Base-by-base conservation (phyloP, 2,329 filamentous ascomycete genomes). In the Neurospora sp. region DNA sequence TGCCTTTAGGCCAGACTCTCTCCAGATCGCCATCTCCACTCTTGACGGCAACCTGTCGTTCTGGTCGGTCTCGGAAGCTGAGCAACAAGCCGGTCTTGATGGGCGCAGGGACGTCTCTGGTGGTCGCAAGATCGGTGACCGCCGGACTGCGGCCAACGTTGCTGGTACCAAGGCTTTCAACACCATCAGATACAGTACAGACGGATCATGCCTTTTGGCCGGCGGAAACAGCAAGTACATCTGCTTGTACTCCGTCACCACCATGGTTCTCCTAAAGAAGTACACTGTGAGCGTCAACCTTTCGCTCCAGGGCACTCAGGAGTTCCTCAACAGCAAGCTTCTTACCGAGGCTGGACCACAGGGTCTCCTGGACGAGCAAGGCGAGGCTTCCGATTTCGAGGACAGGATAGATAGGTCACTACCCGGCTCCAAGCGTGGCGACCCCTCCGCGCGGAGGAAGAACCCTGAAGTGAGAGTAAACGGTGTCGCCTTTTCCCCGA, bases 141-240 rank as follows among this genome's bases (percentile, higher is more conserved):
- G 96, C 67, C 86, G 93, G 71, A 97, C 94, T 2, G 96, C 96
- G 2, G 96, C 96, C 66, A 98, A 97, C 76, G 90, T 91, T 2
- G 87, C 93, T 1, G 93, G 93, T 43, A 97, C 93, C 58, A 99
- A 99, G 79, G 91, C 89, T 74, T 99, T 97, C 82, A 90, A 87
- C 76, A 91, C 91, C 7, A 92, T 99, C 74, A 89, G 88, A 69
- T 99, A 98, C 82, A 97, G 93, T 78, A 91, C 93, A 1, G 96
- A 99, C 78, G 96, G 96, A 13, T 92, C 89, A 72, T 97, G 96
- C 76, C 84, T 99, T 11, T 84, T 99, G 52, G 96, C 95, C 0
- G 94, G 89, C 67, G 96, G 96, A 39, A 97, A 96, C 84, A 97
- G 93, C 89, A 99, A 99, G 82, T 97, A 97, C 80, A 97, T 99